Conservation (phyloP, 2,329 filamentous ascomycete species). For the Westerdykella ornata region DNA sequence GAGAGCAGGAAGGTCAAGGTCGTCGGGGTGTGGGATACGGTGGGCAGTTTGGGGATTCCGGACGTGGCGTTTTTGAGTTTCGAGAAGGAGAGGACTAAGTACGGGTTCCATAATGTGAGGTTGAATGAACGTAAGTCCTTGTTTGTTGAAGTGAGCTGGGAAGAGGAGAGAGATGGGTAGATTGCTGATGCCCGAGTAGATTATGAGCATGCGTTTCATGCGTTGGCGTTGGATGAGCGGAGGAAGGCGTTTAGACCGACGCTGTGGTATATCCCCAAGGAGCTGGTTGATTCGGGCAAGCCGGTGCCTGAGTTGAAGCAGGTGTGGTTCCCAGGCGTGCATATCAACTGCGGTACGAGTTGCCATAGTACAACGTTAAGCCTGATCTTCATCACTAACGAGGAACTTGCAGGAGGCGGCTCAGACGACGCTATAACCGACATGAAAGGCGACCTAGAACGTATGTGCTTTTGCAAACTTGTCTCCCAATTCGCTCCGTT, state of each 20-base stretch:
- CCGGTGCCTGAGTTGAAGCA: slow-evolving; percentile 40
- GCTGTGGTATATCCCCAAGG: slow-evolving; percentile 43
- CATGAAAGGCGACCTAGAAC: slow-evolving; percentile 32
- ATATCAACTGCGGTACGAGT: neutral
- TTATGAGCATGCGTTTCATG: slow-evolving; percentile 50
- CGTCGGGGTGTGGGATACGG: slow-evolving; percentile 47
- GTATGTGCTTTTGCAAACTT: slow-evolving; percentile 13
- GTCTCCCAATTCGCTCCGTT: neutral
- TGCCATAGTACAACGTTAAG: neutral
- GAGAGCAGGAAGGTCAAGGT: slow-evolving; percentile 35
- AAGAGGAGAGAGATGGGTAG: too few species aligned
- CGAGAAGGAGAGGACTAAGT: slow-evolving; percentile 16
- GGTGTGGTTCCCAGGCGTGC: slow-evolving; percentile 39
- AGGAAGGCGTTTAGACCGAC: slow-evolving; percentile 49
- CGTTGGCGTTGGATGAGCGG: slow-evolving; percentile 49
- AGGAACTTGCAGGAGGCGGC: slow-evolving; percentile 39
- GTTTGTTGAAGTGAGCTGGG: slow-evolving; percentile 1
- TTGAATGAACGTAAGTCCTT: slow-evolving; percentile 26
- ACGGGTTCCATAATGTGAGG: slow-evolving; percentile 32
- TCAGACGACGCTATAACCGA: slow-evolving; percentile 24
- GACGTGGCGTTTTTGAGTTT: slow-evolving; percentile 34
- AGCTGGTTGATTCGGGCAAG: slow-evolving; percentile 13
- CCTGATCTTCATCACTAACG: neutral
- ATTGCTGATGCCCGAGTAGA: slow-evolving; percentile 14
- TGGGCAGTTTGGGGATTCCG: slow-evolving; percentile 41